A percentile compares a stretch with the other conserved stretches of the same genome.
phyloP scores from a whole-genome alignment of 345 rosid genomes.

The Mangifera indica region DNA sequence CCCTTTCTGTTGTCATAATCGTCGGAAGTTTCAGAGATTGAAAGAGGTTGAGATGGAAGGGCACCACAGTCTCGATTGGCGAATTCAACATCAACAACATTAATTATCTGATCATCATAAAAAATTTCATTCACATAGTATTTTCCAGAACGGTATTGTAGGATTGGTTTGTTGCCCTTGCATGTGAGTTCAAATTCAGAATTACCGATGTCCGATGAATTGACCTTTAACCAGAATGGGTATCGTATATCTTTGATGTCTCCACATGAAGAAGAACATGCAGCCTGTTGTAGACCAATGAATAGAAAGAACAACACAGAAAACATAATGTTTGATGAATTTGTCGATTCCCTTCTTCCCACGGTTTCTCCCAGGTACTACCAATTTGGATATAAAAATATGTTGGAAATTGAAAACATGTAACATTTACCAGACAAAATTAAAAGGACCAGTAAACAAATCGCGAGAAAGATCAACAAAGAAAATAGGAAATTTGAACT shows the following conservation, averaged over 20 bases:
- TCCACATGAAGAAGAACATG: slow-evolving; percentile 43
- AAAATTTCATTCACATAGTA: slow-evolving; percentile 35
- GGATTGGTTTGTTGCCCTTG: slow-evolving; percentile 28
- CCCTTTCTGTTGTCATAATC: too few species aligned
- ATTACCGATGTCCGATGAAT: slow-evolving; percentile 32
- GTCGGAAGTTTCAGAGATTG: background rate
- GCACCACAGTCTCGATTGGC: slow-evolving; percentile 27
- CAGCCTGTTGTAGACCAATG: background rate
- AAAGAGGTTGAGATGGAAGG: slow-evolving; percentile 32
- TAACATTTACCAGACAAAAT: too few species aligned
- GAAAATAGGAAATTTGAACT: too few species aligned
- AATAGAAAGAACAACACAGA: slow-evolving; percentile 15
- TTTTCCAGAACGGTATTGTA: slow-evolving; percentile 22
- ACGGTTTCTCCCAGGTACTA: background rate
- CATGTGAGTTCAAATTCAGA: slow-evolving; percentile 32
- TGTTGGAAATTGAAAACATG: too few species aligned
- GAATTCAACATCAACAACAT: slow-evolving; percentile 36
- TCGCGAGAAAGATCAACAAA: too few species aligned
- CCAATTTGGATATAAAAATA: too few species aligned
- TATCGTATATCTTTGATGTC: slow-evolving; percentile 31
- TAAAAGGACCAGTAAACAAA: too few species aligned
- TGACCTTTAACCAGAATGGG: slow-evolving; percentile 39
- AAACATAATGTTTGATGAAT: slow-evolving; percentile 5
- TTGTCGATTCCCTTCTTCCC: slow-evolving; percentile 1
- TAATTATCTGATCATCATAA: slow-evolving; percentile 16